phyloP scores from a whole-genome alignment of 1,284 basidiomycete species.

The Puccinia horiana region DNA sequence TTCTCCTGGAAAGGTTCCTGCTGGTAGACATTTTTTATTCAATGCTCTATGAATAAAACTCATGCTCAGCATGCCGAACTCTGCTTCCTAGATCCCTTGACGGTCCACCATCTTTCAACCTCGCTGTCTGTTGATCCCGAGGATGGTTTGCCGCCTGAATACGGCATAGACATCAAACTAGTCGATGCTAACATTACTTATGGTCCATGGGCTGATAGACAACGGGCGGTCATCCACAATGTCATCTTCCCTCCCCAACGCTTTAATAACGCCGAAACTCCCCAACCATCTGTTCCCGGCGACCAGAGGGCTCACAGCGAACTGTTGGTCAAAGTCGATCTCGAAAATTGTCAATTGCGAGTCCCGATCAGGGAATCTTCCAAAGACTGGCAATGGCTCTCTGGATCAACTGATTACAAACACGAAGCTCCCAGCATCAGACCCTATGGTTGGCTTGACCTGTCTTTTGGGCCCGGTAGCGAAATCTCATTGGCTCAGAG shows the following conservation, averaged over 20 bases:
- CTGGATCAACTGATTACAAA: background rate
- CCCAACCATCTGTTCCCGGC: constrained; percentile 68
- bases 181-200: constrained; percentile 74
- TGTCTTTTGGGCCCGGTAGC: constrained; percentile 75
- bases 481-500: constrained; percentile 79
- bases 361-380: constrained; percentile 84
- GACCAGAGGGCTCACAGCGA: constrained; percentile 78
- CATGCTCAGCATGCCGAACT: constrained; percentile 44
- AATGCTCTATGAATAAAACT: background rate
- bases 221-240: constrained; percentile 74
- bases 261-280: constrained; percentile 68
- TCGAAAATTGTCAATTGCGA: constrained; percentile 74
- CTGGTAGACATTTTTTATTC: background rate
- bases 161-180: constrained; percentile 81
- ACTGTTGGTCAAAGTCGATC: constrained; percentile 74
- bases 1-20: constrained; percentile 59
- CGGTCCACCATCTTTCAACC: constrained; percentile 51
- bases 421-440: constrained; percentile 58
- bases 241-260: constrained; percentile 76
- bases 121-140: constrained; percentile 58
- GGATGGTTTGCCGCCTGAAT: constrained; percentile 82
- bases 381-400: constrained; percentile 63
- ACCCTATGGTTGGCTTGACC: constrained; percentile 69
- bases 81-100: background rate
- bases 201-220: constrained; percentile 91